Base-by-base conservation (phyloP, 1,284 basidiomycete genomes). In the Pseudozyma sp. region DNA sequence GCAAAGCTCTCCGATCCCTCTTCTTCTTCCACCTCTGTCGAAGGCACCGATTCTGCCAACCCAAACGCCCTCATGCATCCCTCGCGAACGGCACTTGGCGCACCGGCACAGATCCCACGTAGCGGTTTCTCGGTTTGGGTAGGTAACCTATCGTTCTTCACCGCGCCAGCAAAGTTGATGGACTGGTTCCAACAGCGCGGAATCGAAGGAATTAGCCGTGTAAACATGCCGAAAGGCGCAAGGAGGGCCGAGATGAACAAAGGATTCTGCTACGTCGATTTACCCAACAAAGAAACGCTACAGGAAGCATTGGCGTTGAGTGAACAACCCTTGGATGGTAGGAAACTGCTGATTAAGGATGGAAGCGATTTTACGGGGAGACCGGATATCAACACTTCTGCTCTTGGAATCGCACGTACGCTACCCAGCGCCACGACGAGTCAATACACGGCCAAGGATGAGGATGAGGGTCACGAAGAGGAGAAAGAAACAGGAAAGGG, bases 211-310 rank as follows among this genome's bases (percentile, higher is more conserved):
- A 85, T 89, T n/a, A 87, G 86, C 8, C 82, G 88, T 35, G 86
- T 89, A 54, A 87, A 89, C 78, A 85, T 89, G 85, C 88, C 88
- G 5, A 86, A 86, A 70, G 86, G 86, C 73, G 49, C 58, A 2
- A 81, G 87, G 6, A 78, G 83, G 9, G 85, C 81, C 52, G 86
- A 88, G 12, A 82, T 87, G 70, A 88, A 88, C 85, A 51, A 40
- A 3, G 97, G 95, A 40, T 99, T 95, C 85, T 96, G 95, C 31
- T 98, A 98, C 86, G 91, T 97, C 67, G 96, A 99, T 86, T 95
- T 99, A 84, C 89, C 90, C 1, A 91, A 91, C 1, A 87, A 89
- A 1, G 92, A 93, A 36, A 90, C 89, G 18, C 92, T 95, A 80
- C 85, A 86, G 1, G 86, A 89, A 40, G 95, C 93, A 19, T 91